Evolutionary conservation across 2,329 filamentous ascomycete genomes (phyloP).

Genomic region (Endocalyx cinctus): DNA sequence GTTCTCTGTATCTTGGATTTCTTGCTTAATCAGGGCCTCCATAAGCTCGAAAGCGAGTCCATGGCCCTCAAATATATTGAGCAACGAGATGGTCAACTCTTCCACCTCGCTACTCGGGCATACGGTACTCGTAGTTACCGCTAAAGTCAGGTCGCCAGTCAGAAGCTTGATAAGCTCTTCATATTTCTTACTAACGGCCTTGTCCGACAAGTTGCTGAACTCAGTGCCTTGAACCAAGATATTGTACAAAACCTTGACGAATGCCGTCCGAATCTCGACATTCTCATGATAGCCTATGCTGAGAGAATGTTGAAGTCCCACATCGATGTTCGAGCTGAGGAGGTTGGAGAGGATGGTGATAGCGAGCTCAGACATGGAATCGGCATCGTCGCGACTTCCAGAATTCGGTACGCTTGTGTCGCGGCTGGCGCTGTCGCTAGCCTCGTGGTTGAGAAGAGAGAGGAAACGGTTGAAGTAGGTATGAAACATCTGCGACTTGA

Average conservation of each 20-base stretch:
- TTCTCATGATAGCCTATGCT: conserved; percentile 69
- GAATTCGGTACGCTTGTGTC: conserved; percentile 37
- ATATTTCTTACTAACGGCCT: conserved; percentile 64
- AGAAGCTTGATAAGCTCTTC: conserved; percentile 60
- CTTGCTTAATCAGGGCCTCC: conserved; percentile 63
- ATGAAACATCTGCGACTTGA: conserved; percentile 68
- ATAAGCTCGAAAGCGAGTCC: conserved; percentile 60
- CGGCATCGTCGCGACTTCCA: conserved; percentile 46
- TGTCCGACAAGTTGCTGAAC: conserved; percentile 64
- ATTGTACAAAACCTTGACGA: conserved; percentile 66
- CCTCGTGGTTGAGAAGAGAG: conserved; percentile 58
- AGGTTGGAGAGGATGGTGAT: conserved; percentile 66
- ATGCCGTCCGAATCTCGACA: conserved; percentile 63
- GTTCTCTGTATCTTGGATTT: conserved; percentile 65
- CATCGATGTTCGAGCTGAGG: conserved; percentile 66
- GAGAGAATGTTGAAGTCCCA: conserved; percentile 65
- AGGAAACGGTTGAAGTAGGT: conserved; percentile 68
- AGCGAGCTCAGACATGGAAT: conserved; percentile 56
- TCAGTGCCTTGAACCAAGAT: conserved; percentile 68
- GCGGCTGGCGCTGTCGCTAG: conserved; percentile 36
- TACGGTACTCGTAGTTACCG: conserved; percentile 59
- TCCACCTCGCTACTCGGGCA: conserved; percentile 66
- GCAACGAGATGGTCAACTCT: conserved; percentile 61
- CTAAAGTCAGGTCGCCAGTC: conserved; percentile 58
- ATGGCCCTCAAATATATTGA: conserved; percentile 66